phyloP scores from a whole-genome alignment of 805 yeast species.

The Suhomyces sp. region DNA sequence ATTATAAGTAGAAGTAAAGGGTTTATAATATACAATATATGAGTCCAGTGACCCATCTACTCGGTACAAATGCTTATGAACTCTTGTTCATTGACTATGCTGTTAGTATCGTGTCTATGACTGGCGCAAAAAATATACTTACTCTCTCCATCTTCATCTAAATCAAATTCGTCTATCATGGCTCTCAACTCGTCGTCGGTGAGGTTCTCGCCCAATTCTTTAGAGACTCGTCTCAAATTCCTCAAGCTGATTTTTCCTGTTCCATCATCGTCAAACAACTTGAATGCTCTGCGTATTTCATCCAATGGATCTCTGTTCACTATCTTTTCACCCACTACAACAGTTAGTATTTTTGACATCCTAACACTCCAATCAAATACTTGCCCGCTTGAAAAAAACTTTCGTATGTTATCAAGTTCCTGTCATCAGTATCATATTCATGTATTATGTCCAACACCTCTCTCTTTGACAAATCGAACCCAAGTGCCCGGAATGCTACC shows the following conservation, averaged over 20 bases:
- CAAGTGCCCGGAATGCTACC: slow-evolving; percentile 91
- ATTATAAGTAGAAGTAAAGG: background rate
- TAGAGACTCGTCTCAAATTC: slow-evolving; percentile 83
- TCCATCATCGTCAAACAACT: slow-evolving; percentile 79
- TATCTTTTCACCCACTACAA: slow-evolving; percentile 71
- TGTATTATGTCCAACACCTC: slow-evolving; percentile 74
- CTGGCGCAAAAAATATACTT: slow-evolving; percentile 24
- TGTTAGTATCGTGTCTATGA: slow-evolving; percentile 25
- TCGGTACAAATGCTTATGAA: slow-evolving; percentile 36
- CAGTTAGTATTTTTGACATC: slow-evolving; percentile 19
- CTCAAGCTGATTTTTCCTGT: slow-evolving; percentile 82
- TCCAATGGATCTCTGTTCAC: slow-evolving; percentile 87
- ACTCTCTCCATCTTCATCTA: slow-evolving; percentile 93
- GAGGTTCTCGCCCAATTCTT: slow-evolving; percentile 87
- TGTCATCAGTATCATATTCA: slow-evolving; percentile 76
- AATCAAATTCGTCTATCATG: slow-evolving; percentile 96
- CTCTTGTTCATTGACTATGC: slow-evolving; percentile 72
- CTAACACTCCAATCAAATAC: slow-evolving; percentile 18
- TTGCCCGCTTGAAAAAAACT: slow-evolving; percentile 73
- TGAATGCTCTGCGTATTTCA: slow-evolving; percentile 87
- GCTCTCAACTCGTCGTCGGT: slow-evolving; percentile 92
- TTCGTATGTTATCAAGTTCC: slow-evolving; percentile 70
- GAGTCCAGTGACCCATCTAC: slow-evolving; percentile 1
- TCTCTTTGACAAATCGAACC: slow-evolving; percentile 76
- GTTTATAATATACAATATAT: slow-evolving; percentile 2